A percentile compares a stretch with the other conserved stretches of the same genome.
Evolutionary conservation across 495 filamentous ascomycete species (phyloP).

Genomic region (Clavariopsis aquatica): DNA sequence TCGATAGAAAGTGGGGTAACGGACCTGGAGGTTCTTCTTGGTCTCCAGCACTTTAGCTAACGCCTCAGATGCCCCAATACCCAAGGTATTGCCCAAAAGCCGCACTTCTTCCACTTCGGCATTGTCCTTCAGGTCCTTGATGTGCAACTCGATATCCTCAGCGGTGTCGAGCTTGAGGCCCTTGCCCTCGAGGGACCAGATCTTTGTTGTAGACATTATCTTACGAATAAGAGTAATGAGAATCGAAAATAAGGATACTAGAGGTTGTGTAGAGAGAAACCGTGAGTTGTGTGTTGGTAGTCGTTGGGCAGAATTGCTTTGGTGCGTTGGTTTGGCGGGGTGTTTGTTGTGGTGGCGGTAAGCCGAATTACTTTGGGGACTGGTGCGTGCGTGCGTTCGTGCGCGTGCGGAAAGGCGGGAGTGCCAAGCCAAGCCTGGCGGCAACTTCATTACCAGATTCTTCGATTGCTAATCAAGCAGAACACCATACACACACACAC

Average conservation of each 20-base stretch:
- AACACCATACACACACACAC: conserved; percentile 6
- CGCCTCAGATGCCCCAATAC: conserved; percentile 79
- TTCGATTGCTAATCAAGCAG: conserved; percentile 27
- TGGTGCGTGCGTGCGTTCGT: not conserved
- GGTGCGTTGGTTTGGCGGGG: conserved; percentile 28
- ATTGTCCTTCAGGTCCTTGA: conserved; percentile 68
- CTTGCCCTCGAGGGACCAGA: conserved; percentile 89
- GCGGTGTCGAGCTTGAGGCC: conserved; percentile 87
- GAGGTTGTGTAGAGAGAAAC: not conserved
- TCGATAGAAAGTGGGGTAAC: conserved; percentile 23
- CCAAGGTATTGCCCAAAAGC: conserved; percentile 86
- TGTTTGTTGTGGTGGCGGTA: not conserved
- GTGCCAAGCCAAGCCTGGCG: conserved; percentile 30
- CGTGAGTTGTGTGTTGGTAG: conserved; percentile 1
- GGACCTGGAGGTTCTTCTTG: conserved; percentile 75
- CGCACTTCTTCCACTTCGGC: conserved; percentile 78
- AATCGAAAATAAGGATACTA: conserved; percentile 16
- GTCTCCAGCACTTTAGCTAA: conserved; percentile 76
- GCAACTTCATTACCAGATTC: not conserved
- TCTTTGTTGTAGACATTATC: conserved; percentile 60
- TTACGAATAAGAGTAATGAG: conserved; percentile 40
- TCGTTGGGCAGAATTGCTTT: conserved; percentile 16
- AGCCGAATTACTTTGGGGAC: not conserved
- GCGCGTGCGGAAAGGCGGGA: not conserved
- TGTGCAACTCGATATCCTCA: conserved; percentile 81